Percentiles rank a stretch among this genome's conserved stretches.
Evolutionary conservation across 106 monocot genomes (phyloP).

Genomic region (Dendrobium officinale): DNA sequence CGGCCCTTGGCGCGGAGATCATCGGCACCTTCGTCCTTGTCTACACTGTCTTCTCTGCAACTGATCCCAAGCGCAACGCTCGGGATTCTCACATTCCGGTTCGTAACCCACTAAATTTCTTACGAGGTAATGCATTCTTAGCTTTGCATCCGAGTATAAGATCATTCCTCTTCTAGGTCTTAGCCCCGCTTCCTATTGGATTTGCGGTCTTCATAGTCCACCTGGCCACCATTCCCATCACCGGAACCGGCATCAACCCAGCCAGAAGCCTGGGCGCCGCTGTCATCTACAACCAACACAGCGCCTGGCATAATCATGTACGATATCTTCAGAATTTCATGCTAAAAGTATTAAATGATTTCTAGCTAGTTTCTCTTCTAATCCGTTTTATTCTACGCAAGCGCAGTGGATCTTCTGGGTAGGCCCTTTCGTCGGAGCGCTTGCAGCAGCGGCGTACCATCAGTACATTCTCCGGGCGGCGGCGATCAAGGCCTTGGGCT

Average conservation of each 20-base stretch:
- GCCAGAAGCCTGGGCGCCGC: slow-evolving; percentile 26
- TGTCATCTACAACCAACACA: slow-evolving; percentile 19
- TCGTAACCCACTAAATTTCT: not conserved
- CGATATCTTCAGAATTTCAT: not conserved
- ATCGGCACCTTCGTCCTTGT: slow-evolving; percentile 19
- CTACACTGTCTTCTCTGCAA: slow-evolving; percentile 12
- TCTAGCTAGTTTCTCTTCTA: not conserved
- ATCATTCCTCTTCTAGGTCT: not conserved
- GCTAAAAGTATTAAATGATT: not conserved
- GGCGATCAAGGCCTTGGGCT: slow-evolving; percentile 18
- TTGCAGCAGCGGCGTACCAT: slow-evolving; percentile 17
- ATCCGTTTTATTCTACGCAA: not conserved
- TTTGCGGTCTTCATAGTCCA: slow-evolving; percentile 25
- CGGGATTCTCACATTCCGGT: slow-evolving; percentile 15
- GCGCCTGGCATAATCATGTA: slow-evolving; percentile 24
- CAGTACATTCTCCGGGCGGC: slow-evolving; percentile 17
- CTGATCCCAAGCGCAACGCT: slow-evolving; percentile 17
- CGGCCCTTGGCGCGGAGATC: slow-evolving; percentile 13
- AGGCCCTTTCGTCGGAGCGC: slow-evolving; percentile 12
- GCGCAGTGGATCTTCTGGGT: slow-evolving; percentile 14
- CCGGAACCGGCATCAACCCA: slow-evolving; percentile 23
- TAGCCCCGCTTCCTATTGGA: slow-evolving; percentile 24
- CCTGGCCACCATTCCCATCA: slow-evolving; percentile 21
- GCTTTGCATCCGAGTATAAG: not conserved
- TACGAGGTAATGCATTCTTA: not conserved